Evolutionary conservation across 371 early-diverging fungal genomes (phyloP).

Genomic region (Nosema granulosis): DNA sequence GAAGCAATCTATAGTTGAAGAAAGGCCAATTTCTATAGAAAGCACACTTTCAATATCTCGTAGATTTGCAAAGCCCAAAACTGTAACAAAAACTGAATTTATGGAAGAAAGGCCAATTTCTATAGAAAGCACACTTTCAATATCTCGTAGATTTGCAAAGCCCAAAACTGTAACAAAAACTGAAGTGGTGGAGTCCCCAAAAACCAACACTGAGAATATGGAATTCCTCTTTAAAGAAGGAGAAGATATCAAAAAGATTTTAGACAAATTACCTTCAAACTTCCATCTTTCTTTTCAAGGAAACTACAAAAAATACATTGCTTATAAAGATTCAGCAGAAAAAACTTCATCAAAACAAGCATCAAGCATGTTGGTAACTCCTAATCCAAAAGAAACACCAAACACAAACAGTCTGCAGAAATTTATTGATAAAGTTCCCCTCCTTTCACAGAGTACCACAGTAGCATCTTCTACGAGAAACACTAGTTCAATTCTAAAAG

Average conservation of each 20-base stretch:
- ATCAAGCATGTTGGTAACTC: too few species aligned
- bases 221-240: constrained; percentile 1
- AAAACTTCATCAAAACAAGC: too few species aligned
- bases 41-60: not conserved
- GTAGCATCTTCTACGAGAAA: too few species aligned
- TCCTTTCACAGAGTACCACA: too few species aligned
- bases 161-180: not conserved
- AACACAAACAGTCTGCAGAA: too few species aligned
- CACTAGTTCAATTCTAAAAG: too few species aligned
- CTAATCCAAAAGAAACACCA: too few species aligned
- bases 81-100: not conserved
- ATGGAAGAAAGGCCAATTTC: not conserved
- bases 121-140: not conserved
- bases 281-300: not conserved
- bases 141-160: not conserved
- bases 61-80: not conserved
- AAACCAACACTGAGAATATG: not conserved
- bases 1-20: not conserved
- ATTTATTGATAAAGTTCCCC: too few species aligned
- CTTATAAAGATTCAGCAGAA: too few species aligned
- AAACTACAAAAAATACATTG: constrained; percentile 8
- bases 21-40: not conserved
- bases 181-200: not conserved
- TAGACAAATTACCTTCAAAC: not conserved
- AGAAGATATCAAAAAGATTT: constrained; percentile 8